Base-by-base conservation (phyloP, 169 alveolate genomes). In the Eimeria sp. region DNA sequence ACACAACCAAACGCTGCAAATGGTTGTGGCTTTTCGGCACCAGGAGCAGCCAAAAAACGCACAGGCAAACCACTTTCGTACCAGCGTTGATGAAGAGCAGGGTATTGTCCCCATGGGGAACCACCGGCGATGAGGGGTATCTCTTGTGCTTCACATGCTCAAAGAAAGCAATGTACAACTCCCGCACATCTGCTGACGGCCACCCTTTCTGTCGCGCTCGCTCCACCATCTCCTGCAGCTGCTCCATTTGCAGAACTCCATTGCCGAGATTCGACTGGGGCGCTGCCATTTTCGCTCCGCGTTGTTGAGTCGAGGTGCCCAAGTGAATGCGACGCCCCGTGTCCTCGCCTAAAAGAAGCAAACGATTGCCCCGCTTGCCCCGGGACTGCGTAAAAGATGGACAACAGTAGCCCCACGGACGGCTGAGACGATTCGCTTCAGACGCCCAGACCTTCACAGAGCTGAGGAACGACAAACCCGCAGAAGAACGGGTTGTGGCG, bases 101-200 rank as follows among this genome's bases (percentile, higher is more conserved):
- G 30, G 99, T 98, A 20, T 99, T 99, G 89, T 99, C 99, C 82
- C 98, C 98, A 95, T 98, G 98, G 10, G 99, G 99, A 25, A 97
- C 97, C 78, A 97, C 98, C 25, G 98, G 97, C 22, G 98, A 97
- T 30, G 97, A 94, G 14, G 96, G 88, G 84, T 87, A 94, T 94
- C 94, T 76, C 72, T 76, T 89, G 73, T 97, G 98, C 89, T 72
- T 57, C 83, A 95, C 89, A 7, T 54, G 87, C 80, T 58, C 84
- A 45, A 97, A 97, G 94, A 93, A 97, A 6, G 92, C 54, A 84
- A 97, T 78, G 95, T 89, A 97, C 25, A 96, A 76, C 47, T 88
- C 84, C 5, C 98, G 96, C 58, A 97, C 97, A 13, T 84, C 95
- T 20, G 92, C 95, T 11, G 95, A 95, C 27, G 75, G 57, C 96